These are phyloP conservation scores for Albatrellus sp. DNA, from an alignment of 1,284 basidiomycete species.

Conservation along the genomic window DNA sequence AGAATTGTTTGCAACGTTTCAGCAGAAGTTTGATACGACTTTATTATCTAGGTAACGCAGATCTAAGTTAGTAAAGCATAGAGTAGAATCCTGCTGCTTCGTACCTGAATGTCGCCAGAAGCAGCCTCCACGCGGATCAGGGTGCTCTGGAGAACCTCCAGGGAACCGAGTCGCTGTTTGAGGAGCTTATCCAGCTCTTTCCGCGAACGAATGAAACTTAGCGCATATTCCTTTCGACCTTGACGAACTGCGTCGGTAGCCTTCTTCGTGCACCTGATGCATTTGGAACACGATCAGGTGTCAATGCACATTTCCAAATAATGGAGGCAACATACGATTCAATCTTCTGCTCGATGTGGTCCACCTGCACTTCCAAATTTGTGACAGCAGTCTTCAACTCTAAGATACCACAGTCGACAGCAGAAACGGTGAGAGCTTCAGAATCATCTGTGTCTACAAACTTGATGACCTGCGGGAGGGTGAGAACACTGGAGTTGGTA, in stretches of 20 bases:
- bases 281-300: neutral
- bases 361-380: conserved; percentile 56
- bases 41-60: conserved; percentile 54
- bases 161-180: conserved; percentile 58
- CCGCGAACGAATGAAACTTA: conserved; percentile 66
- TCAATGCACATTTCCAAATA: neutral
- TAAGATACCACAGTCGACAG: conserved; percentile 63
- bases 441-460: conserved; percentile 34
- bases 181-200: conserved; percentile 76
- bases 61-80: neutral
- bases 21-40: conserved; percentile 73
- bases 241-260: conserved; percentile 52
- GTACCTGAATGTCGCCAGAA: conserved; percentile 77
- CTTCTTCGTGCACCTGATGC: conserved; percentile 49
- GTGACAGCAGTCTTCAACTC: conserved; percentile 59
- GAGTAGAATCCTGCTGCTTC: conserved; percentile 5
- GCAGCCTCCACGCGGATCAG: conserved; percentile 79
- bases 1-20: conserved; percentile 67
- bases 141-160: conserved; percentile 67
- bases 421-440: conserved; percentile 39
- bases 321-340: conserved; percentile 37
- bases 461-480: conserved; percentile 53
- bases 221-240: conserved; percentile 62
- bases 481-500: neutral
- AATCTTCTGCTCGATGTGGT: conserved; percentile 33